Conservation (phyloP, 116 monocot species). For the Cymodocea nodosa region DNA sequence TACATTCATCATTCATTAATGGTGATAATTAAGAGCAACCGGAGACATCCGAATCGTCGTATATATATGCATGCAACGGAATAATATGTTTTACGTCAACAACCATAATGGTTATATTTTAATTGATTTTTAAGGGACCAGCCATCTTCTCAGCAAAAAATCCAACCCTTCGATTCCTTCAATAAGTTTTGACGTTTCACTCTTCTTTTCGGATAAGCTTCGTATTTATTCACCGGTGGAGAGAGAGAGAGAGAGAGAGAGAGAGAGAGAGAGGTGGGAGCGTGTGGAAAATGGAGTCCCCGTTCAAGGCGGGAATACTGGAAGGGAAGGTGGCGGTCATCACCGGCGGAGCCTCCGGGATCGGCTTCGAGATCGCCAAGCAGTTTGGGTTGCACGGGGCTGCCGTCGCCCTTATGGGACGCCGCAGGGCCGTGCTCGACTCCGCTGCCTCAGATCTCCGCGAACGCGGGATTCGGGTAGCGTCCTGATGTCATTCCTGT, state of each 20-base stretch:
- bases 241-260: neutral
- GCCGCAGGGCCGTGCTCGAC: slow-evolving; percentile 48
- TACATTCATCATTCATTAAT: too few species aligned
- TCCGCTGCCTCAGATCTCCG: slow-evolving; percentile 39
- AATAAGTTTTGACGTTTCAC: too few species aligned
- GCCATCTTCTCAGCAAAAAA: too few species aligned
- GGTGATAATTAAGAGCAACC: too few species aligned
- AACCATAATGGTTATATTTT: too few species aligned
- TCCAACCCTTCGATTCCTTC: too few species aligned
- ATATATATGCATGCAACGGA: too few species aligned
- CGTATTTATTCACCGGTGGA: too few species aligned
- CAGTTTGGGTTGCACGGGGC: slow-evolving; percentile 72
- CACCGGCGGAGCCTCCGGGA: slow-evolving; percentile 75
- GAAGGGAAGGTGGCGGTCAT: slow-evolving; percentile 67
- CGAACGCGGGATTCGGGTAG: slow-evolving; percentile 40
- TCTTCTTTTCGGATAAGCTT: too few species aligned
- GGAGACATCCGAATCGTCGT: too few species aligned
- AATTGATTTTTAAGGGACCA: too few species aligned
- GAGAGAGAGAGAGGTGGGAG: slow-evolving; percentile 5
- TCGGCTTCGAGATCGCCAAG: slow-evolving; percentile 57
- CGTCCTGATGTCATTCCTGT: neutral
- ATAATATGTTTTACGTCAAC: too few species aligned
- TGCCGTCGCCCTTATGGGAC: slow-evolving; percentile 64
- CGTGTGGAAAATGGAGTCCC: slow-evolving; percentile 30
- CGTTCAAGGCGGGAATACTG: slow-evolving; percentile 44